Percentiles rank a stretch among this genome's conserved stretches.
Conservation (phyloP, 345 rosid genomes). For the Eucalyptus polyanthemos region DNA sequence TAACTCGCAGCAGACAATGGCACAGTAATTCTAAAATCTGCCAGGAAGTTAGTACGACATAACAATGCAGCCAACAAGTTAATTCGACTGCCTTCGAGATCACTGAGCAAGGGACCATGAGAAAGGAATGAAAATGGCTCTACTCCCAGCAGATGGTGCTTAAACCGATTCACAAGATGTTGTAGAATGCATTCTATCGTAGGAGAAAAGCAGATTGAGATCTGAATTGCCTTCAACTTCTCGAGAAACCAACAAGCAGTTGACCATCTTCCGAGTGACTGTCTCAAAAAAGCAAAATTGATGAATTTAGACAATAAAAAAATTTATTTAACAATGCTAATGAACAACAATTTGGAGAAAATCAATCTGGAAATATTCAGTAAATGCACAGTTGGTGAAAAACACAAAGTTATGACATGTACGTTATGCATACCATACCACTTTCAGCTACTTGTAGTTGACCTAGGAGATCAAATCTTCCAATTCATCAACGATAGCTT, state of each 20-base stretch:
- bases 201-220: not conserved
- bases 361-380: not conserved
- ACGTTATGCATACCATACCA: constrained; percentile 7
- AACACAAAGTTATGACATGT: not conserved
- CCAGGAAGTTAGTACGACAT: not conserved
- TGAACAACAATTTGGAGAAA: not conserved
- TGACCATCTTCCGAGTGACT: not conserved
- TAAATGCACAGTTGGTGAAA: not conserved
- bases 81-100: not conserved
- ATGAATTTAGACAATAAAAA: not conserved
- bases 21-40: not conserved
- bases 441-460: constrained; percentile 3
- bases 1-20: not conserved
- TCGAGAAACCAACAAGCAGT: not conserved
- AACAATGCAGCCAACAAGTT: not conserved
- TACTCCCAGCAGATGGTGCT: not conserved
- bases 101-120: not conserved
- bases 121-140: not conserved
- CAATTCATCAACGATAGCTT: constrained; percentile 58
- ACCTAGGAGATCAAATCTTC: constrained; percentile 36
- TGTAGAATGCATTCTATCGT: not conserved
- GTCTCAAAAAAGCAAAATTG: not conserved
- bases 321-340: not conserved
- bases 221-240: not conserved
- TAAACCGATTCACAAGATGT: not conserved